Conservation (phyloP, 177 flowering plant genomes). For the Vitis hybrid region DNA sequence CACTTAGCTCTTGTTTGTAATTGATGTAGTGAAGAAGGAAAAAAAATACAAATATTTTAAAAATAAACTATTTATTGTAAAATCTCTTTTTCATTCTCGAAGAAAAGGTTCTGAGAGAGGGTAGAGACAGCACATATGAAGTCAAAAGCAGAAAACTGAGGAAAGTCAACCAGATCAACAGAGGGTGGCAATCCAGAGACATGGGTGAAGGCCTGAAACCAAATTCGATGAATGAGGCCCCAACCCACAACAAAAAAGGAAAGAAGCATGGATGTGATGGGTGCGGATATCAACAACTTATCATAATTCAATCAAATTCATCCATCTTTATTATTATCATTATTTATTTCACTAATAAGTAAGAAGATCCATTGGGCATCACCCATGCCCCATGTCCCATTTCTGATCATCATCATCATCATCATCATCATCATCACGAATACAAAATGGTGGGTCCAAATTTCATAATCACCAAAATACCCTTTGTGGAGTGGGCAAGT, state of each 20-base stretch:
- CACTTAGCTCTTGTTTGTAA: too few relatives aligned
- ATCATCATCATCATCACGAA: neutral
- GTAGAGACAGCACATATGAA: too few relatives aligned
- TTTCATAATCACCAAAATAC: conserved; percentile 17
- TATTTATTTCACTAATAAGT: neutral
- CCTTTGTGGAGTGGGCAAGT: conserved; percentile 25
- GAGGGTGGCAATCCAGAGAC: neutral
- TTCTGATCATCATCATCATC: conserved; percentile 3
- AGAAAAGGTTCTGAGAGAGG: too few relatives aligned
- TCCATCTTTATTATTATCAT: neutral
- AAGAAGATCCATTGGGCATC: neutral
- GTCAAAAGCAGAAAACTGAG: neutral
- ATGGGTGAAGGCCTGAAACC: neutral
- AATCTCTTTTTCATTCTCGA: too few relatives aligned
- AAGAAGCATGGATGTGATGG: neutral
- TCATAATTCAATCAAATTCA: conserved; percentile 2
- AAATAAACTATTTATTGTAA: too few relatives aligned
- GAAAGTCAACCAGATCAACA: neutral
- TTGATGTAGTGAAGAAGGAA: too few relatives aligned
- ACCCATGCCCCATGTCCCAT: conserved; percentile 7
- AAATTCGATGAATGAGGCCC: neutral
- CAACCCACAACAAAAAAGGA: neutral
- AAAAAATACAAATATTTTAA: too few relatives aligned
- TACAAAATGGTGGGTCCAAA: neutral
- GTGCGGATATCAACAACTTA: neutral